A percentile compares a stretch with the other conserved stretches of the same genome.
These are phyloP conservation scores for Tolypocladium endophyticum DNA, from an alignment of 2,329 filamentous ascomycete genomes.

Conservation along the genomic window DNA sequence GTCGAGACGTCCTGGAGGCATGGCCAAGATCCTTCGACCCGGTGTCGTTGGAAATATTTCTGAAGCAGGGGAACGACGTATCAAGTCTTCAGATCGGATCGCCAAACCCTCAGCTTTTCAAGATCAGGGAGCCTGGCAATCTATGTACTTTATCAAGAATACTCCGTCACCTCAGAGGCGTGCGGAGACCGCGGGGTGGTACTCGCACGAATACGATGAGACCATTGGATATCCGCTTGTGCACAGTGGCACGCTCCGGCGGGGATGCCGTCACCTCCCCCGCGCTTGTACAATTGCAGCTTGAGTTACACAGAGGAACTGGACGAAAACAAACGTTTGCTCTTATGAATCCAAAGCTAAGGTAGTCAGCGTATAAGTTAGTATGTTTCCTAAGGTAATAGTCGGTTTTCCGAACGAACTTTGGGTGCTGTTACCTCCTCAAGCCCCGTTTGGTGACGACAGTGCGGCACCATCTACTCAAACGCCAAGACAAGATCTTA, in stretches of 20 bases:
- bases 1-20: constrained; percentile 21
- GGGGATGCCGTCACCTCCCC: not conserved
- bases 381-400: no score
- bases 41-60: not conserved
- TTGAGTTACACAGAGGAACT: no score
- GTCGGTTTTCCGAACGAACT: not conserved
- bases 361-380: no score
- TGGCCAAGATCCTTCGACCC: not conserved
- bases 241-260: not conserved
- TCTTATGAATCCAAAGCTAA: no score
- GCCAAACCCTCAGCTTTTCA: not conserved
- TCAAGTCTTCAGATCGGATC: no score
- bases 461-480: not conserved
- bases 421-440: not conserved
- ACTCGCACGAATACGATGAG: not conserved
- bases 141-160: not conserved
- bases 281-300: not conserved
- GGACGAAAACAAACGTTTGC: no score
- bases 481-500: not conserved
- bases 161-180: not conserved
- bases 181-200: not conserved
- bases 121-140: not conserved
- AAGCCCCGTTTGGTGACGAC: not conserved
- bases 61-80: not conserved
- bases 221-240: no score